A percentile compares a stretch with the other conserved stretches of the same genome.
These are phyloP conservation scores for Stephania yunnanensis DNA, from an alignment of 164 flowering plant species.

Conservation along the genomic window DNA sequence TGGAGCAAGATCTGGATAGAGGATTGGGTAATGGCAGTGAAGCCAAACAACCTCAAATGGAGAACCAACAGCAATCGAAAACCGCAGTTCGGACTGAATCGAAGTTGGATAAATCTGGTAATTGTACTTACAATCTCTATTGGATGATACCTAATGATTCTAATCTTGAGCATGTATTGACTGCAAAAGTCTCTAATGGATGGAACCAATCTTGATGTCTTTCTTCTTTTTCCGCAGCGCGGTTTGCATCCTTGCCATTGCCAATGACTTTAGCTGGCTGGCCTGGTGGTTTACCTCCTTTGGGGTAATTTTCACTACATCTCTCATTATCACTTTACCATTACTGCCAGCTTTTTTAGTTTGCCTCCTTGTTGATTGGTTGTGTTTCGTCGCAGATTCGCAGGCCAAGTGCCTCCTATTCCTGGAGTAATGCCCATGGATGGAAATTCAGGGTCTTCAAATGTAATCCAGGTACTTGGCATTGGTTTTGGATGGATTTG, in stretches of 20 bases:
- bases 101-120: constrained; percentile 56
- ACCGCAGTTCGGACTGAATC: constrained; percentile 23
- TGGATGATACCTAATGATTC: too few species aligned
- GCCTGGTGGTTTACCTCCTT: constrained; percentile 83
- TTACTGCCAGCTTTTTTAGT: background rate
- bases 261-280: constrained; percentile 67
- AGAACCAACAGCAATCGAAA: constrained; percentile 19
- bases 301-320: constrained; percentile 52
- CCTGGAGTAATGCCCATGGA: constrained; percentile 82
- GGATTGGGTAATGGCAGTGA: constrained; percentile 25
- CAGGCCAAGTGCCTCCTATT: constrained; percentile 48
- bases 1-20: constrained; percentile 42
- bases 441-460: constrained; percentile 51
- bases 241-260: constrained; percentile 47
- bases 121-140: background rate
- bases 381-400: constrained; percentile 46
- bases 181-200: too few species aligned
- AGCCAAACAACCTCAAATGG: constrained; percentile 15
- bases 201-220: background rate
- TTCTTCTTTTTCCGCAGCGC: constrained; percentile 30
- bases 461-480: constrained; percentile 50
- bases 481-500: background rate
- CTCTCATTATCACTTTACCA: constrained; percentile 2
- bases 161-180: too few species aligned
- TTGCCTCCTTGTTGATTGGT: background rate